These are phyloP conservation scores for Lepidium africanum DNA, from an alignment of 345 rosid species.

Conservation along the genomic window DNA sequence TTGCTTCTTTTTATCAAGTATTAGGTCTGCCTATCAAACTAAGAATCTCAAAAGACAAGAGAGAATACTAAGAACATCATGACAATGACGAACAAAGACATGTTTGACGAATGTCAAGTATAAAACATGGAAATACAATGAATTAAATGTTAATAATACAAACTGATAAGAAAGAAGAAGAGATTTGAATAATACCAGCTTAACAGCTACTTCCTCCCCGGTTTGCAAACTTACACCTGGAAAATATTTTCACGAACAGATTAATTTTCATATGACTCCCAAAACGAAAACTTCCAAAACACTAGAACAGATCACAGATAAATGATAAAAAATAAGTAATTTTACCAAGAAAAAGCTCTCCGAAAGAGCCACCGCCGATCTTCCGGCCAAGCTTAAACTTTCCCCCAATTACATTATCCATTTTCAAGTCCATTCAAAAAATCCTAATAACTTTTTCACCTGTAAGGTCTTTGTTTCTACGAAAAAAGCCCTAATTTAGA, in stretches of 20 bases:
- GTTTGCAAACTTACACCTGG: slow-evolving; percentile 29
- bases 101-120: not conserved
- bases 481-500: not conserved
- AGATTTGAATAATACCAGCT: slow-evolving; percentile 20
- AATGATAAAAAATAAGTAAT: not conserved
- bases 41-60: not conserved
- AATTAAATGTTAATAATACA: not conserved
- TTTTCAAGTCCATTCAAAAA: slow-evolving; percentile 28
- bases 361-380: slow-evolving; percentile 33
- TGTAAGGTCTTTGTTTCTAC: not conserved
- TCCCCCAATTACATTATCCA: slow-evolving; percentile 32
- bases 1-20: not conserved
- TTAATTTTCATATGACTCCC: not conserved
- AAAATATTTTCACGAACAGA: not conserved
- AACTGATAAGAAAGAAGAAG: not conserved
- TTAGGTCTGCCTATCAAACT: not conserved
- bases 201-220: slow-evolving; percentile 33
- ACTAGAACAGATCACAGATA: not conserved
- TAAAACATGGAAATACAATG: not conserved
- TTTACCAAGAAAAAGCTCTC: slow-evolving; percentile 28
- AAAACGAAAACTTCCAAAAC: not conserved
- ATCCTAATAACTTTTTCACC: not conserved
- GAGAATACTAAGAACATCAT: not conserved
- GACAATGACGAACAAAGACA: not conserved
- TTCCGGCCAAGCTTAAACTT: slow-evolving; percentile 30